Conservation (phyloP, 352 stramenopile genomes). For the Thraustochytrium sp. region DNA sequence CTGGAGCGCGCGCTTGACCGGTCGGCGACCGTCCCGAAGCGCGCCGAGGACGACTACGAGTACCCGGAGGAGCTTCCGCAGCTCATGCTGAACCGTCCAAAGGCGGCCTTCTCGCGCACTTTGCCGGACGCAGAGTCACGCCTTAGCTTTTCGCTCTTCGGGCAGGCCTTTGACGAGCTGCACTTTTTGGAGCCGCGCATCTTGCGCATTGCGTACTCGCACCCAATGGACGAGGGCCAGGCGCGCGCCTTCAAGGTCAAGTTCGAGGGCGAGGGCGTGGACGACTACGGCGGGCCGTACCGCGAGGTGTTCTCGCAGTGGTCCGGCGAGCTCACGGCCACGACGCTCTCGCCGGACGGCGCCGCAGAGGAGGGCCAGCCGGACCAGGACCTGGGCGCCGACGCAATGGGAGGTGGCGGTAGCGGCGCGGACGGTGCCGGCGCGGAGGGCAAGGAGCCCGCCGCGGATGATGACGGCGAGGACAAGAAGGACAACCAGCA, state of each 20-base stretch:
- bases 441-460: not conserved
- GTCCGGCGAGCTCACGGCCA: constrained; percentile 54
- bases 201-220: constrained; percentile 77
- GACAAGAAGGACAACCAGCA: constrained; percentile 38
- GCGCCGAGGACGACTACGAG: constrained; percentile 80
- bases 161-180: constrained; percentile 72
- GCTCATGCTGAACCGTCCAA: constrained; percentile 72
- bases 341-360: not conserved
- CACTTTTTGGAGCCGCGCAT: constrained; percentile 68
- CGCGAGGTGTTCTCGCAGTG: constrained; percentile 83
- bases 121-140: constrained; percentile 48
- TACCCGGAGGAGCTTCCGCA: constrained; percentile 78
- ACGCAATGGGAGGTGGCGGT: not conserved
- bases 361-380: constrained; percentile 52
- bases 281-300: constrained; percentile 88
- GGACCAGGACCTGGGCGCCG: constrained; percentile 11
- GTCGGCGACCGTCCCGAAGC: constrained; percentile 67
- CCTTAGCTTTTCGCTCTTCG: constrained; percentile 70
- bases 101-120: constrained; percentile 62
- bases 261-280: constrained; percentile 84
- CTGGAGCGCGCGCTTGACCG: constrained; percentile 65
- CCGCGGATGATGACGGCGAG: not conserved
- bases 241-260: constrained; percentile 84
- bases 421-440: not conserved
- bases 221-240: constrained; percentile 83